Evolutionary conservation across 495 filamentous ascomycete genomes (phyloP).

Genomic region (Pyrenula massariospora): DNA sequence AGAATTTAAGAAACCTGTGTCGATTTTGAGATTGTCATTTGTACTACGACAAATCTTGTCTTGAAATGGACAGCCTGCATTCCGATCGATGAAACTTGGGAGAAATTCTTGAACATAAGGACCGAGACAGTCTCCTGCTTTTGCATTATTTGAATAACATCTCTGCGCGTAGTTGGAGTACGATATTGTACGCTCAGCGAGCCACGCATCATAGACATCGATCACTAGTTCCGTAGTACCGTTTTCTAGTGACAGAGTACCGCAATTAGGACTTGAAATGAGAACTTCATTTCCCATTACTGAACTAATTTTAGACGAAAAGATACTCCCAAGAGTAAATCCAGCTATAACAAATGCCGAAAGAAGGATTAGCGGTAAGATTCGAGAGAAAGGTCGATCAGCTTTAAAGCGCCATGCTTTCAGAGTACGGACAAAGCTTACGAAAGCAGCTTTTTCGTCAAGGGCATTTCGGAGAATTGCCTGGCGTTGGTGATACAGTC

Average conservation of each 20-base stretch:
- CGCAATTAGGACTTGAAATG: slow-evolving; percentile 5
- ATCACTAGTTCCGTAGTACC: neutral
- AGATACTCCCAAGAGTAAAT: slow-evolving; percentile 12
- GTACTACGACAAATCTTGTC: slow-evolving; percentile 3
- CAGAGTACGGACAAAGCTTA: slow-evolving; percentile 6
- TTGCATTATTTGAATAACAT: slow-evolving; percentile 5
- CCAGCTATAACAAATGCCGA: slow-evolving; percentile 7
- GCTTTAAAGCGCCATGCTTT: slow-evolving; percentile 12
- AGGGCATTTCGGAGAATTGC: slow-evolving; percentile 7
- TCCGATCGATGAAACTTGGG: neutral
- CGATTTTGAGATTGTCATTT: slow-evolving; percentile 6
- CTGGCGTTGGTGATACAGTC: slow-evolving; percentile 11
- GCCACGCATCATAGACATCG: slow-evolving; percentile 1
- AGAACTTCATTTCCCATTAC: slow-evolving; percentile 5
- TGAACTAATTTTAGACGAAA: slow-evolving; percentile 9
- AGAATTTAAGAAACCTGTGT: slow-evolving; percentile 12
- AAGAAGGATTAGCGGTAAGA: slow-evolving; percentile 8
- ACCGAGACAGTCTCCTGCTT: neutral
- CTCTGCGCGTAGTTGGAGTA: slow-evolving; percentile 5
- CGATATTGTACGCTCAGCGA: neutral
- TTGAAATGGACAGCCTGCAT: slow-evolving; percentile 5
- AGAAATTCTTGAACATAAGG: neutral
- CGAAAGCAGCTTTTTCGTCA: slow-evolving; percentile 12
- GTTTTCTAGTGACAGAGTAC: slow-evolving; percentile 3
- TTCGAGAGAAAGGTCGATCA: slow-evolving; percentile 6